These are phyloP conservation scores for Aspergillus carbonarius DNA, from an alignment of 2,329 filamentous ascomycete genomes.

Conservation along the genomic window DNA sequence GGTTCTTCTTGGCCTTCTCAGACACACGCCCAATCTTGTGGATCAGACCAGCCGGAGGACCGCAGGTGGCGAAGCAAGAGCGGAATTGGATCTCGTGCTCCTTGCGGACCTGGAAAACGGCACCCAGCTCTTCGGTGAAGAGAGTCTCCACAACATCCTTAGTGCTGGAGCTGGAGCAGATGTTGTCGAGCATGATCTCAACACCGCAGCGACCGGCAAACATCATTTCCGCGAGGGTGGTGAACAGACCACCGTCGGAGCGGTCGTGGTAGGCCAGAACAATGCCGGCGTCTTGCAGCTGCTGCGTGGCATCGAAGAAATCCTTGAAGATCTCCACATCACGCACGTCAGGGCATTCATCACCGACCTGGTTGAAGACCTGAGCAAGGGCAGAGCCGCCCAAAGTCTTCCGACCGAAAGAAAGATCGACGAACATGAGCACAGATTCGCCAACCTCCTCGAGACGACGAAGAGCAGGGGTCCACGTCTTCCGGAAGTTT, in stretches of 20 bases:
- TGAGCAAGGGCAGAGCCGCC: conserved; percentile 92
- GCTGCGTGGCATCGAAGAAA: conserved; percentile 82
- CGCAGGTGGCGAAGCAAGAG: conserved; percentile 86
- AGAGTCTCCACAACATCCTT: conserved; percentile 71
- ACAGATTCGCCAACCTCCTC: conserved; percentile 88
- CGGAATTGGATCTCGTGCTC: conserved; percentile 81
- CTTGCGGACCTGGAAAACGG: conserved; percentile 91
- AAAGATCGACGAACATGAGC: conserved; percentile 88
- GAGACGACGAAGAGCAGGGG: conserved; percentile 75
- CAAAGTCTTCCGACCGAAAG: conserved; percentile 73
- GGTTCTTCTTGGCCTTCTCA: conserved; percentile 65
- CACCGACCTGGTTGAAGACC: conserved; percentile 79
- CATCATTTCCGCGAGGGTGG: conserved; percentile 94
- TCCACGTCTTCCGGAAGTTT: conserved; percentile 86
- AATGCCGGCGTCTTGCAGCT: conserved; percentile 64
- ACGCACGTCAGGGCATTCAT: conserved; percentile 81
- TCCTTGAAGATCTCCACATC: conserved; percentile 79
- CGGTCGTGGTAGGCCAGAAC: conserved; percentile 94
- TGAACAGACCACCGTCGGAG: conserved; percentile 89
- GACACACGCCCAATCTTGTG: conserved; percentile 79
- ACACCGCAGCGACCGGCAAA: conserved; percentile 91
- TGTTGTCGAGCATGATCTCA: conserved; percentile 76
- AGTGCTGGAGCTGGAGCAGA: conserved; percentile 58
- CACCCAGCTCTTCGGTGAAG: conserved; percentile 95
- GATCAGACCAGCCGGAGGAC: conserved; percentile 76